Conservation (phyloP, 2,329 filamentous ascomycete genomes). For the Paramyrothecium roridum region DNA sequence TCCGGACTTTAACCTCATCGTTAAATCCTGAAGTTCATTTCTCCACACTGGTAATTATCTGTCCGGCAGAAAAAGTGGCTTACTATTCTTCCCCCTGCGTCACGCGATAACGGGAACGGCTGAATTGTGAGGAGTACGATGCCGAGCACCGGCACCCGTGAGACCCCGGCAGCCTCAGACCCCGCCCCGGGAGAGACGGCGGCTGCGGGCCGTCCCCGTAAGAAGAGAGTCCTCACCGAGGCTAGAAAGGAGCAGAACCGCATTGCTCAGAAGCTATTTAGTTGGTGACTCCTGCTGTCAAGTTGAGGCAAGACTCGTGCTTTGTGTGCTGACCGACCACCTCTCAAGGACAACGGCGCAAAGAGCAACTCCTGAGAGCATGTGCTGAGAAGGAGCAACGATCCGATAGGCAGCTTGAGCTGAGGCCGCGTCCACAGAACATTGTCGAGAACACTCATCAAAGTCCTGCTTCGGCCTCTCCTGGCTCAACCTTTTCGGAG, state of each 20-base stretch:
- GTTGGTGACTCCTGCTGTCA: conserved; percentile 8
- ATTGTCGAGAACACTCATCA: too few species aligned
- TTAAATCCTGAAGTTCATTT: neutral
- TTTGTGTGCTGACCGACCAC: neutral
- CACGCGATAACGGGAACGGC: too few species aligned
- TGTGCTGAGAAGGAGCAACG: neutral
- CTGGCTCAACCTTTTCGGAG: too few species aligned
- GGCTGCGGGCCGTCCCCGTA: neutral
- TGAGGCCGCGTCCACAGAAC: neutral
- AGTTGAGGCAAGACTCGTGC: neutral
- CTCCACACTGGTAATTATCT: too few species aligned
- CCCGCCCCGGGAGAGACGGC: neutral
- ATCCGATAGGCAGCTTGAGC: neutral
- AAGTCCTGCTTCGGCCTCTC: too few species aligned
- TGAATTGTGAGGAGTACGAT: too few species aligned
- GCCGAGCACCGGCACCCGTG: too few species aligned
- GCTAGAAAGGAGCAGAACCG: conserved; percentile 22
- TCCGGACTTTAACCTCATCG: neutral
- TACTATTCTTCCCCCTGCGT: too few species aligned
- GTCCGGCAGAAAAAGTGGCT: too few species aligned
- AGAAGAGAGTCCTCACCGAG: conserved; percentile 12
- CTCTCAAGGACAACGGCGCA: conserved; percentile 12
- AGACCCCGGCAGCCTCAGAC: neutral
- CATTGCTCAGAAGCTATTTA: conserved; percentile 15
- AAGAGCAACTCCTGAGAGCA: conserved; percentile 1